These are phyloP conservation scores for Pterocarpus macrocarpus DNA, from an alignment of 306 rosid genomes.

Conservation along the genomic window DNA sequence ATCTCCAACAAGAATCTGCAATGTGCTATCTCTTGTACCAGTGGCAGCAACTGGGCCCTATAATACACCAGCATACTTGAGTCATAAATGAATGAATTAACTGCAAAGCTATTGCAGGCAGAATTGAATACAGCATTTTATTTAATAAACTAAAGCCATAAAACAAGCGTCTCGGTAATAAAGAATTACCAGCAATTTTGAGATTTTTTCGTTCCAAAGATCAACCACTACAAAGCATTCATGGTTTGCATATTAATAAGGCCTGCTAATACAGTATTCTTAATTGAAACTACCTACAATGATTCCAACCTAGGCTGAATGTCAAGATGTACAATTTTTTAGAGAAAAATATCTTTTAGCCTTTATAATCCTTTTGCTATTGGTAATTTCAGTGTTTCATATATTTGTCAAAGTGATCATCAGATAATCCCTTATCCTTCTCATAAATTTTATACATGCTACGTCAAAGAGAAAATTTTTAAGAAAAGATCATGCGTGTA, in stretches of 20 bases:
- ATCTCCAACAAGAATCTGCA: conserved; percentile 90
- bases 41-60: conserved; percentile 88
- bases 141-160: conserved; percentile 19
- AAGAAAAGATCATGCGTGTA: background rate
- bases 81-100: conserved; percentile 37
- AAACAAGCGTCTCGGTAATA: conserved; percentile 8
- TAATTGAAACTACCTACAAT: background rate
- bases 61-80: conserved; percentile 46
- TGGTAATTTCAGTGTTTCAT: conserved; percentile 12
- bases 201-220: conserved; percentile 17
- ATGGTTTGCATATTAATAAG: conserved; percentile 37
- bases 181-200: conserved; percentile 36
- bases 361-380: background rate
- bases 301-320: conserved; percentile 31
- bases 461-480: conserved; percentile 1
- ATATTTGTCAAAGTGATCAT: conserved; percentile 34
- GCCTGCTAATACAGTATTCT: conserved; percentile 25
- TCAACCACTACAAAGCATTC: conserved; percentile 29
- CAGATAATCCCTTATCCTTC: conserved; percentile 31
- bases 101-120: conserved; percentile 36
- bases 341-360: conserved; percentile 5
- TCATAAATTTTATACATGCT: conserved; percentile 4
- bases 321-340: background rate
- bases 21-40: conserved; percentile 88
- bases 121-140: background rate